Evolutionary conservation across 164 flowering plant genomes (phyloP).

Genomic region (Vitis cinerea): DNA sequence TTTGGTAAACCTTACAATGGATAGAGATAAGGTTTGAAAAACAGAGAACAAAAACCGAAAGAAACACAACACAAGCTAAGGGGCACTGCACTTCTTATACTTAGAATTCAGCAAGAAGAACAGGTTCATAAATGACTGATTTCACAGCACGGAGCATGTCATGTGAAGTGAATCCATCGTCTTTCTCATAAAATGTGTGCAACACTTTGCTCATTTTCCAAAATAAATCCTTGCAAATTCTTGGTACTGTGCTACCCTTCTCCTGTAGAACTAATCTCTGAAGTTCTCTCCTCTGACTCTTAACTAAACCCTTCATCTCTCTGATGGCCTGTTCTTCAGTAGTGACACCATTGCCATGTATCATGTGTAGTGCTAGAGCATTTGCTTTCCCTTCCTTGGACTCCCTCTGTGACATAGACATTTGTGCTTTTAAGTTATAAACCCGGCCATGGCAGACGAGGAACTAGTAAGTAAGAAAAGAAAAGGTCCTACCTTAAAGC

Average conservation of each 20-base stretch:
- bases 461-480: neutral
- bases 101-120: constrained; percentile 7
- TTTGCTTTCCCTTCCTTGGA: constrained; percentile 65
- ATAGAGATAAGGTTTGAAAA: too few species aligned
- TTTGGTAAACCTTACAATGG: too few species aligned
- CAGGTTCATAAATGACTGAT: constrained; percentile 42
- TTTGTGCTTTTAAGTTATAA: neutral
- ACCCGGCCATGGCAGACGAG: neutral
- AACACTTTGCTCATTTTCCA: constrained; percentile 74
- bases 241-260: constrained; percentile 57
- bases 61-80: too few species aligned
- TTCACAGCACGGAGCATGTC: constrained; percentile 51
- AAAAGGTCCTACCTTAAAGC: constrained; percentile 43
- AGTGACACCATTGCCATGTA: constrained; percentile 22
- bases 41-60: too few species aligned
- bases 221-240: constrained; percentile 76
- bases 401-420: constrained; percentile 51
- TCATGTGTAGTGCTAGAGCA: constrained; percentile 52
- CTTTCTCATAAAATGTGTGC: constrained; percentile 62
- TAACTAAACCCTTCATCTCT: constrained; percentile 30
- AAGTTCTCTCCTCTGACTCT: constrained; percentile 52
- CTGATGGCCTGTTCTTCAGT: constrained; percentile 48
- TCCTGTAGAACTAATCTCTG: constrained; percentile 53
- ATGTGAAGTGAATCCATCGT: constrained; percentile 68
- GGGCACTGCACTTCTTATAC: too few species aligned